Conservation (phyloP, 2,329 filamentous ascomycete genomes). For the Sordariomycetes sp. region DNA sequence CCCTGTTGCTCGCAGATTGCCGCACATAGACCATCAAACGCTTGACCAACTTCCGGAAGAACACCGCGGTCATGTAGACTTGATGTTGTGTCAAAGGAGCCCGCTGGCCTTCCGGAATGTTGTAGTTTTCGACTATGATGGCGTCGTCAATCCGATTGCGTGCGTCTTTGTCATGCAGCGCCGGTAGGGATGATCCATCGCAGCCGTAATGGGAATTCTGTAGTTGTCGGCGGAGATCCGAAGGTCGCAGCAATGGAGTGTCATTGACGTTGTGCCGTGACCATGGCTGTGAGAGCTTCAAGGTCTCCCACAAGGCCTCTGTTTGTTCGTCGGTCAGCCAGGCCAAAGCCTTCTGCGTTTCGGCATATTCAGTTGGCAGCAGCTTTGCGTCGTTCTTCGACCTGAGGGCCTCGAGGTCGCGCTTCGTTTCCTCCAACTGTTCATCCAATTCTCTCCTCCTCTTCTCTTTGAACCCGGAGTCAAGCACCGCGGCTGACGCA, state of each 20-base stretch:
- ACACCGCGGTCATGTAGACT: too few species aligned
- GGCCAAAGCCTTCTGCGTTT: too few species aligned
- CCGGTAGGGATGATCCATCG: not conserved
- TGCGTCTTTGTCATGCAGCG: too few species aligned
- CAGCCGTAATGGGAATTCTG: not conserved
- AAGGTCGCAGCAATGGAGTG: too few species aligned
- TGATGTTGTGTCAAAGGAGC: too few species aligned
- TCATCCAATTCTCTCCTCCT: constrained; percentile 51
- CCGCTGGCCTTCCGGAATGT: too few species aligned
- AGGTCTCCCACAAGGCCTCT: constrained; percentile 17
- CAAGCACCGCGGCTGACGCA: constrained; percentile 53
- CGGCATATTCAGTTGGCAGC: too few species aligned
- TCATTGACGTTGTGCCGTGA: too few species aligned
- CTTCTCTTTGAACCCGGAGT: constrained; percentile 49
- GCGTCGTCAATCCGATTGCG: not conserved
- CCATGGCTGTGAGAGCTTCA: constrained; percentile 16
- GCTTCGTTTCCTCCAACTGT: constrained; percentile 45
- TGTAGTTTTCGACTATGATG: not conserved
- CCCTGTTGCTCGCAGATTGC: too few species aligned
- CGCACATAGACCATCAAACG: not conserved
- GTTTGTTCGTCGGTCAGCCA: constrained; percentile 17
- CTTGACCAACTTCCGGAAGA: not conserved
- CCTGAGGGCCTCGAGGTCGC: constrained; percentile 29
- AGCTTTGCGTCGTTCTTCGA: too few species aligned
- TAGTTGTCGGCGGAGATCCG: not conserved